Evolutionary conservation across 352 stramenopile genomes (phyloP).

Genomic region (Paralagenidium karlingii): DNA sequence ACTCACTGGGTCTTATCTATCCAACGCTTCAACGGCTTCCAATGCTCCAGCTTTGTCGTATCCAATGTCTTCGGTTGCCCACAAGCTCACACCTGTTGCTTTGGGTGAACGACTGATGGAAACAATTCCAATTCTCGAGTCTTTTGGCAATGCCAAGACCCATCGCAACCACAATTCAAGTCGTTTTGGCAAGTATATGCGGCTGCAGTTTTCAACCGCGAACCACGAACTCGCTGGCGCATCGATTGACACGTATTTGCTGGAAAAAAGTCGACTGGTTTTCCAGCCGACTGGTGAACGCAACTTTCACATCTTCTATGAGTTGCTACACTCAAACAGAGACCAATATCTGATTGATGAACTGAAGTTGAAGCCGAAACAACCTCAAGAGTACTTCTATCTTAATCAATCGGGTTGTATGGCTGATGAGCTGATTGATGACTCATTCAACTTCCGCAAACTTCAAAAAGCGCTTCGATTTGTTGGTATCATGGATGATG

Average conservation of each 20-base stretch:
- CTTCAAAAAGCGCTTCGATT: conserved; percentile 9
- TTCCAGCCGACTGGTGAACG: conserved; percentile 50
- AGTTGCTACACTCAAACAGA: conserved; percentile 23
- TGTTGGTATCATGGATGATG: conserved; percentile 12
- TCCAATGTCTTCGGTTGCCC: conserved; percentile 38
- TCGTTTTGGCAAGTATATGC: conserved; percentile 86
- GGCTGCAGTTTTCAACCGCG: conserved; percentile 65
- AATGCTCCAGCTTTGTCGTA: conserved; percentile 52
- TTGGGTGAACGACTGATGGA: conserved; percentile 74
- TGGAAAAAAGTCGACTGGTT: conserved; percentile 71
- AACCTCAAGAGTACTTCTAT: conserved; percentile 19
- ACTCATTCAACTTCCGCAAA: conserved; percentile 22
- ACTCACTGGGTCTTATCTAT: conserved; percentile 19
- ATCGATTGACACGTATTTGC: conserved; percentile 60
- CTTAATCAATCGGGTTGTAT: conserved; percentile 30
- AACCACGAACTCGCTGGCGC: conserved; percentile 52
- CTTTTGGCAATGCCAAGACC: conserved; percentile 75
- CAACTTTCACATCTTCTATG: conserved; percentile 81
- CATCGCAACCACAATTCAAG: conserved; percentile 83
- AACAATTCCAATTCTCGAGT: conserved; percentile 84
- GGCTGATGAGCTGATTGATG: conserved; percentile 6
- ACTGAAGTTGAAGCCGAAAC: conserved; percentile 2
- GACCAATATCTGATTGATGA: conserved; percentile 3
- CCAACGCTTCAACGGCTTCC: conserved; percentile 22
- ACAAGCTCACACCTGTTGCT: conserved; percentile 47